These are phyloP conservation scores for Botrytis deweyae DNA, from an alignment of 2,329 filamentous ascomycete genomes.

Conservation along the genomic window DNA sequence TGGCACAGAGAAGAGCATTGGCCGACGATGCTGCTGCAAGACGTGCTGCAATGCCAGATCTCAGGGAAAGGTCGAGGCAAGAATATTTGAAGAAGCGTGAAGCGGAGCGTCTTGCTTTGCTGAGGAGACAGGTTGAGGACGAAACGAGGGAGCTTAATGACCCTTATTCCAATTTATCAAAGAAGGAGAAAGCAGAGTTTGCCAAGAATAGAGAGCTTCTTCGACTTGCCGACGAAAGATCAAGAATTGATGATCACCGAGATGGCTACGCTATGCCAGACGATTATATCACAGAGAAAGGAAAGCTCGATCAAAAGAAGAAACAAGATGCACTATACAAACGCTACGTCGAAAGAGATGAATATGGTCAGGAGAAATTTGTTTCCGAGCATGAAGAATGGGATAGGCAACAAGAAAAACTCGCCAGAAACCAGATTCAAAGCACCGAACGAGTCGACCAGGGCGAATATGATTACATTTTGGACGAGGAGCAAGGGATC, in stretches of 20 bases:
- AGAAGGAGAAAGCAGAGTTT: conserved; percentile 71
- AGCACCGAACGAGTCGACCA: conserved; percentile 73
- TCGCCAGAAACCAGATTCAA: conserved; percentile 83
- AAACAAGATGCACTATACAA: conserved; percentile 91
- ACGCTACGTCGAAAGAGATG: conserved; percentile 82
- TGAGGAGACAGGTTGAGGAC: conserved; percentile 86
- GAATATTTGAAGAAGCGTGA: conserved; percentile 94
- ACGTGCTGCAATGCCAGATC: conserved; percentile 71
- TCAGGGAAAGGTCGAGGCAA: conserved; percentile 81
- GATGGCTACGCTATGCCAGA: conserved; percentile 94
- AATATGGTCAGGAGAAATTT: conserved; percentile 83
- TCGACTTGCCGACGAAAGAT: conserved; percentile 73
- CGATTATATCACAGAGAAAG: conserved; percentile 92
- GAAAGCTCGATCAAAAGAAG: conserved; percentile 80
- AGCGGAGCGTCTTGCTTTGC: conserved; percentile 76
- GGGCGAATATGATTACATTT: conserved; percentile 86
- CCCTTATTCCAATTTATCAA: conserved; percentile 66
- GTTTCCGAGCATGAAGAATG: conserved; percentile 95
- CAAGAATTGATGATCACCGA: conserved; percentile 84
- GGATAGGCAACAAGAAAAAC: conserved; percentile 85
- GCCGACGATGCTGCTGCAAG: conserved; percentile 68
- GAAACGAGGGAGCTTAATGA: conserved; percentile 79
- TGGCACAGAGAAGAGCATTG: conserved; percentile 59
- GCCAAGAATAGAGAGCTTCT: conserved; percentile 82
- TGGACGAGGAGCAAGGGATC: conserved; percentile 86